Evolutionary conservation across 2,329 filamentous ascomycete species (phyloP), one percentile per base, ranked within the genome.

Genomic region (Graphiopsis chlorocephala): DNA sequence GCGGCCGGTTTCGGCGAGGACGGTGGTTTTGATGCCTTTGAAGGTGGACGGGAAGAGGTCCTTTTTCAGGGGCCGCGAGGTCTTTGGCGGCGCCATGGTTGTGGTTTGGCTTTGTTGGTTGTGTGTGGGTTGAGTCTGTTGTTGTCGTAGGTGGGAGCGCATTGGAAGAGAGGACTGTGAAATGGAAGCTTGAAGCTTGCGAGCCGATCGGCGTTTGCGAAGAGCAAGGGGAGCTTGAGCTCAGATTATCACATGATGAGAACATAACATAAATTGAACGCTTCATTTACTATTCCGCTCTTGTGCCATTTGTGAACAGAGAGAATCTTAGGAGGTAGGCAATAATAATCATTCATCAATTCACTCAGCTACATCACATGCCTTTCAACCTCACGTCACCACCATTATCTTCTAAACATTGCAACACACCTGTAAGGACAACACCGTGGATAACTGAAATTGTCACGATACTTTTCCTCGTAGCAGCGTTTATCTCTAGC

Each of bases 381-480:
- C 35, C 15, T n/a, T n/a, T 42, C 17, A n/a, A 42, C 35, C 35
- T 42, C 17, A 8, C 17, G n/a, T n/a, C 35, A 42, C 35, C 35
- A 20, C 17, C 35, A n/a, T 17, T 15, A 42, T 15, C 17, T 12
- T 8, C 17, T 10, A 10, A 2, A n/a, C 6, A 42, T n/a, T n/a
- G 35, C 17, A 42, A 42, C 12, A n/a, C 17, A 42, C 17, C 17
- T n/a, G 17, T 45, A 23, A n/a, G n/a, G n/a, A 45, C 35, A 45
- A 45, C 4, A 45, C 38, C 74, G 48, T 25, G 95, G 99, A 80
- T 98, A 97, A 79, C 88, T 99, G 71, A 93, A 20, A 45, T 11
- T 5, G 17, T 45, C 38, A 45, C 38, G n/a, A 45, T 45, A 45
- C 38, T 45, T 45, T 45, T 45, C 38, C 38, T 45, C 38, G 38